A percentile compares a stretch with the other conserved stretches of the same genome.
These are phyloP conservation scores for Kingdonia uniflora DNA, from an alignment of 164 flowering plant genomes.

Conservation along the genomic window DNA sequence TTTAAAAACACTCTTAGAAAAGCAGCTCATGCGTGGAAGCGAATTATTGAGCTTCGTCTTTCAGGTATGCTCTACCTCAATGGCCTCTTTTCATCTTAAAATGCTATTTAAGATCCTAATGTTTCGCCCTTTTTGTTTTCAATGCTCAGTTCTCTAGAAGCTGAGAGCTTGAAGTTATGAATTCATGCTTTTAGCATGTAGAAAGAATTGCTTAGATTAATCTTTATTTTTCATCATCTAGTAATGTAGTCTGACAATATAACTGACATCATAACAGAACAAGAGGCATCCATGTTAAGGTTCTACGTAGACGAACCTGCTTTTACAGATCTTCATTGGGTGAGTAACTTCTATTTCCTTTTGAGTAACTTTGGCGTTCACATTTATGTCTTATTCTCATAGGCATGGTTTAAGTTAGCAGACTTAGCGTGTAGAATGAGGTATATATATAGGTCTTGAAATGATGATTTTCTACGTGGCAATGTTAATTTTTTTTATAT, in stretches of 20 bases:
- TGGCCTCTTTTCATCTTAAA: no score
- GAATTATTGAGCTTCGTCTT: constrained; percentile 75
- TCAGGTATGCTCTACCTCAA: constrained; percentile 31
- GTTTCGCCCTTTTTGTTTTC: not conserved
- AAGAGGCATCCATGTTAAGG: constrained; percentile 70
- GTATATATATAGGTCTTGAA: no score
- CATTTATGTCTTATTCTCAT: no score
- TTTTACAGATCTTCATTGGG: constrained; percentile 97
- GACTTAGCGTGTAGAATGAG: no score
- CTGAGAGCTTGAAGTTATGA: not conserved
- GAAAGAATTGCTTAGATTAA: not conserved
- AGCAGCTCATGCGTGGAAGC: constrained; percentile 82
- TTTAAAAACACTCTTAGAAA: constrained; percentile 84
- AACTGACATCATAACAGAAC: constrained; percentile 48
- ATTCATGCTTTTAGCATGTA: not conserved
- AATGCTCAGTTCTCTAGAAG: not conserved
- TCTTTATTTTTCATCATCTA: not conserved
- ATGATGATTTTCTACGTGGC: no score
- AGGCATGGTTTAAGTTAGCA: no score
- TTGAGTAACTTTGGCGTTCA: not conserved
- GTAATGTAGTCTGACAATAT: constrained; percentile 1
- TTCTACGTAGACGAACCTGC: constrained; percentile 76
- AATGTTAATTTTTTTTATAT: no score
- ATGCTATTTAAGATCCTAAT: no score
- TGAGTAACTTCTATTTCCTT: constrained; percentile 15